Conservation (phyloP, 257 asterid genomes). For the Scutellaria minor region DNA sequence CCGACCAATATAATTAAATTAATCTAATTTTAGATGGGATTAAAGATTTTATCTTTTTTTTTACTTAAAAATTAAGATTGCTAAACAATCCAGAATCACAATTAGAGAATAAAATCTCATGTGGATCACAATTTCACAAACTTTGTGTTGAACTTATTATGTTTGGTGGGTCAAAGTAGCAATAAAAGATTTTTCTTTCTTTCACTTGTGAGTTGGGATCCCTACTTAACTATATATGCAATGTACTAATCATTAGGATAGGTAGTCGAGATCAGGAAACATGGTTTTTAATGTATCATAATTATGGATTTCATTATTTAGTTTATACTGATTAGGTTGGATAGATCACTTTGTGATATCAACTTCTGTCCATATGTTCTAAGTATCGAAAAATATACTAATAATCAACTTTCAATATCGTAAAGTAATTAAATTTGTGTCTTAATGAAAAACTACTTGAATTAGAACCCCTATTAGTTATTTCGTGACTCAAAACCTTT, state of each 20-base stretch:
- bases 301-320: no score
- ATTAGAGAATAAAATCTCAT: constrained; percentile 38
- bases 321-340: no score
- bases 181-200: constrained; percentile 2
- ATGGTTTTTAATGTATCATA: no score
- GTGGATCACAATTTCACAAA: constrained; percentile 17
- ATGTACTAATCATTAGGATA: constrained; percentile 23
- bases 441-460: no score
- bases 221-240: constrained; percentile 4
- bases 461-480: no score
- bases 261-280: background rate
- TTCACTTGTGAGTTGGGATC: constrained; percentile 29
- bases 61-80: background rate
- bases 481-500: no score
- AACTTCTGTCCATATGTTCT: no score
- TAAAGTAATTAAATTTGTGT: no score
- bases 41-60: background rate
- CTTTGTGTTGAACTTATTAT: no score
- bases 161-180: constrained; percentile 41
- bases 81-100: constrained; percentile 21
- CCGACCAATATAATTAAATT: background rate
- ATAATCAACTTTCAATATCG: no score
- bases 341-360: no score
- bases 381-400: no score
- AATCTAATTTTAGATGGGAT: constrained; percentile 8